These are phyloP conservation scores for Pichia norvegensis DNA, from an alignment of 1,139 yeast genomes.

Conservation along the genomic window DNA sequence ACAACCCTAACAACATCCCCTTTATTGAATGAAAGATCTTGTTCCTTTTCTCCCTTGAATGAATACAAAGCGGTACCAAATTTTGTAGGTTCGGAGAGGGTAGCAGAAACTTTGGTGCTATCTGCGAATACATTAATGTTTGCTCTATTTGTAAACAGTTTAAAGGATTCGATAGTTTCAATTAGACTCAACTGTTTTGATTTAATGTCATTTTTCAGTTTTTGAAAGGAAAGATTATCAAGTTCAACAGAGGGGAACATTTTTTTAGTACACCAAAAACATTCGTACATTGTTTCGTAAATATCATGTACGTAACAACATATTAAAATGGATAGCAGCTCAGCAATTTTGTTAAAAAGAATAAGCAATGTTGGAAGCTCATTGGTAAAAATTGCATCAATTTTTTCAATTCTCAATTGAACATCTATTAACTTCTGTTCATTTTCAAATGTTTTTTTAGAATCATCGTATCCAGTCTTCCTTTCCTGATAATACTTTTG, in stretches of 20 bases:
- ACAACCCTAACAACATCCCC: constrained; percentile 35
- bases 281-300: constrained; percentile 26
- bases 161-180: constrained; percentile 20
- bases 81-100: constrained; percentile 1
- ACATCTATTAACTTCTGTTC: constrained; percentile 31
- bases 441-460: constrained; percentile 31
- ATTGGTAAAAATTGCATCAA: constrained; percentile 31
- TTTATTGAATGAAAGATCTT: constrained; percentile 32
- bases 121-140: not conserved
- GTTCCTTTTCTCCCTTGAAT: constrained; percentile 29
- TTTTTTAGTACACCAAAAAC: constrained; percentile 15
- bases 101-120: not conserved
- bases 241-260: constrained; percentile 14
- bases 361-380: constrained; percentile 29
- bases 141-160: not conserved
- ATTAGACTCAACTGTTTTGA: constrained; percentile 11
- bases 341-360: constrained; percentile 27
- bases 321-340: constrained; percentile 28
- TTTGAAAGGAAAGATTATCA: constrained; percentile 8
- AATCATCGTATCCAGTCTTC: constrained; percentile 16
- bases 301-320: constrained; percentile 31
- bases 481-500: constrained; percentile 12
- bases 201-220: constrained; percentile 12
- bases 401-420: constrained; percentile 28
- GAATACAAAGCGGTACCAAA: constrained; percentile 32